Conservation (phyloP, 1,284 basidiomycete species). For the Laetiporus sulphureus region DNA sequence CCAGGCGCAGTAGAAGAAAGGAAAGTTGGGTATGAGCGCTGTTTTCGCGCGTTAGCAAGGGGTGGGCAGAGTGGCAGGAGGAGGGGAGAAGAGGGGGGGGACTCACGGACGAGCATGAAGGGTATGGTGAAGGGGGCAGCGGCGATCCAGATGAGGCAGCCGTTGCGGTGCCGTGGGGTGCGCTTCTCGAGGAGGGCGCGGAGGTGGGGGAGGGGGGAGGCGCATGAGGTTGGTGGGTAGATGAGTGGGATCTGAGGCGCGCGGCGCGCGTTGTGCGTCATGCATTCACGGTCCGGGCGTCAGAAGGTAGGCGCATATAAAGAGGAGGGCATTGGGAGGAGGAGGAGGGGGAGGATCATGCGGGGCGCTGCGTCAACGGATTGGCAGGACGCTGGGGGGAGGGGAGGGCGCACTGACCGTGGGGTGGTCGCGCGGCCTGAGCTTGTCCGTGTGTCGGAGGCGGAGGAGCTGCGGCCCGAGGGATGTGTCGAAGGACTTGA, state of each 20-base stretch:
- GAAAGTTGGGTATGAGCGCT: conserved; percentile 78
- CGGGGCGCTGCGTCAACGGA: conserved; percentile 13
- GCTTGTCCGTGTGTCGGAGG: conserved; percentile 14
- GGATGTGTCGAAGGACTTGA: conserved; percentile 64
- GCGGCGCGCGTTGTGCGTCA: too few relatives aligned
- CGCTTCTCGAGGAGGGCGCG: conserved; percentile 43
- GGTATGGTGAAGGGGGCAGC: conserved; percentile 66
- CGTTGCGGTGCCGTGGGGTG: conserved; percentile 55
- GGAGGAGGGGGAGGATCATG: neutral
- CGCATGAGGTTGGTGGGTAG: conserved; percentile 52
- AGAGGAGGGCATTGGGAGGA: neutral
- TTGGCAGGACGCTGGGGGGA: conserved; percentile 8
- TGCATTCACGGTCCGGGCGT: too few relatives aligned
- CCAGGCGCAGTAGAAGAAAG: conserved; percentile 81
- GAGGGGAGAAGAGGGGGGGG: neutral
- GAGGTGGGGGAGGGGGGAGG: conserved; percentile 48
- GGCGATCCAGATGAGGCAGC: conserved; percentile 58
- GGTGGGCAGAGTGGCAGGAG: neutral
- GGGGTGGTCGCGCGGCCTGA: conserved; percentile 10
- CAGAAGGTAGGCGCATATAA: too few relatives aligned
- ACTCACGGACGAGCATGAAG: conserved; percentile 68
- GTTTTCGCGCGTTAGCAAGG: neutral
- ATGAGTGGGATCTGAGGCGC: conserved; percentile 54
- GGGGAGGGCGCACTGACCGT: conserved; percentile 14
- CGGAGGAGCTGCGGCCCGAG: conserved; percentile 41